Conservation (phyloP, 78 protist species). For the Dictyostelium discoideum region DNA sequence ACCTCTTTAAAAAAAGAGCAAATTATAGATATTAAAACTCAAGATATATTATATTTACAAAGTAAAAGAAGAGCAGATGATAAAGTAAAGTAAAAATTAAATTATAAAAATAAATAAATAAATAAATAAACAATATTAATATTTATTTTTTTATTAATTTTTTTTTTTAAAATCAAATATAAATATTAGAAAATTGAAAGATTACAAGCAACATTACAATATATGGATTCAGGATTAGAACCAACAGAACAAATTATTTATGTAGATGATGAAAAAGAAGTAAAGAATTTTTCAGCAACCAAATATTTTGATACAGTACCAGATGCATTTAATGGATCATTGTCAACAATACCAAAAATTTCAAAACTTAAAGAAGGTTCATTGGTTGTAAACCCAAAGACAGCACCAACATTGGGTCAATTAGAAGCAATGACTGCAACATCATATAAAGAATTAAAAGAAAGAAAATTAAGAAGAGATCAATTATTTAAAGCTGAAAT, state of each 20-base stretch:
- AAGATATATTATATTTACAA: conserved; percentile 54
- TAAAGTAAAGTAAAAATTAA: conserved; percentile 30
- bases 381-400: conserved; percentile 13
- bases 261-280: conserved; percentile 57
- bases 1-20: conserved; percentile 17
- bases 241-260: conserved; percentile 51
- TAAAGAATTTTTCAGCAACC: conserved; percentile 40
- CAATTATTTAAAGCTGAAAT: conserved; percentile 27
- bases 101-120: not conserved
- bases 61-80: conserved; percentile 61
- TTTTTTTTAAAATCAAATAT: too few species aligned
- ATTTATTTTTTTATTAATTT: not conserved
- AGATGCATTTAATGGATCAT: conserved; percentile 30
- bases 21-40: conserved; percentile 43
- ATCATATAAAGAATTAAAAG: conserved; percentile 59
- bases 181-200: conserved; percentile 37
- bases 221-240: conserved; percentile 38
- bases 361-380: conserved; percentile 20
- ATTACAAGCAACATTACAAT: conserved; percentile 64
- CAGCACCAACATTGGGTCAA: conserved; percentile 22
- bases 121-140: not conserved
- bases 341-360: conserved; percentile 44
- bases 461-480: conserved; percentile 45
- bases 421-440: conserved; percentile 63
- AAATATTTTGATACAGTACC: conserved; percentile 68